These are phyloP conservation scores for Suillus decipiens DNA, from an alignment of 768 basidiomycete species.

Conservation along the genomic window DNA sequence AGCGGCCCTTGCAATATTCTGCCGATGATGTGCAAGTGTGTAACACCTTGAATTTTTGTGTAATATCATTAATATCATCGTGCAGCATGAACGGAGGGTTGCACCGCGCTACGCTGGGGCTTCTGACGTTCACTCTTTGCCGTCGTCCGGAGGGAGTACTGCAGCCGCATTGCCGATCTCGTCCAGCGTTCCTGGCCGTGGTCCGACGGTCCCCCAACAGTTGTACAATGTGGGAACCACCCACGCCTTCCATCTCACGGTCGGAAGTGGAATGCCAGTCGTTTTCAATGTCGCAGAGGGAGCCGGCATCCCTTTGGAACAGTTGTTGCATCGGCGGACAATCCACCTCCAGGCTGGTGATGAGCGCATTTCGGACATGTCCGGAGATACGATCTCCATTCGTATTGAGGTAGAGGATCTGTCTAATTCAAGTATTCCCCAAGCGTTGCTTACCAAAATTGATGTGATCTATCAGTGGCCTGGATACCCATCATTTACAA, in stretches of 20 bases:
- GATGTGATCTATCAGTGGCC: slow-evolving; percentile 58
- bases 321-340: slow-evolving; percentile 60
- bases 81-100: slow-evolving; percentile 23
- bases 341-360: slow-evolving; percentile 55
- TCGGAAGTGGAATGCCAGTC: slow-evolving; percentile 51
- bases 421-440: slow-evolving; percentile 6
- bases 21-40: slow-evolving; percentile 5
- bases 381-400: slow-evolving; percentile 75
- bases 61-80: slow-evolving; percentile 19
- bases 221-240: slow-evolving; percentile 22
- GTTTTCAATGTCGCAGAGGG: slow-evolving; percentile 58
- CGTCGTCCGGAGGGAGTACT: slow-evolving; percentile 5
- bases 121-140: slow-evolving; percentile 15
- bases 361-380: slow-evolving; percentile 56
- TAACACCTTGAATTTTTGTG: slow-evolving; percentile 17
- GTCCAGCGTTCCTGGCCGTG: slow-evolving; percentile 17
- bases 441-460: slow-evolving; percentile 12
- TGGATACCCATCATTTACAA: slow-evolving; percentile 71
- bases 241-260: slow-evolving; percentile 4
- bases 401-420: slow-evolving; percentile 57
- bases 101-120: slow-evolving; percentile 18
- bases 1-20: slow-evolving; percentile 16
- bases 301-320: slow-evolving; percentile 60
- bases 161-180: background rate
- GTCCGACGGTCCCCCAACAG: slow-evolving; percentile 26